Conservation (phyloP, 2,329 filamentous ascomycete species). For the Microthyrium microscopicum region DNA sequence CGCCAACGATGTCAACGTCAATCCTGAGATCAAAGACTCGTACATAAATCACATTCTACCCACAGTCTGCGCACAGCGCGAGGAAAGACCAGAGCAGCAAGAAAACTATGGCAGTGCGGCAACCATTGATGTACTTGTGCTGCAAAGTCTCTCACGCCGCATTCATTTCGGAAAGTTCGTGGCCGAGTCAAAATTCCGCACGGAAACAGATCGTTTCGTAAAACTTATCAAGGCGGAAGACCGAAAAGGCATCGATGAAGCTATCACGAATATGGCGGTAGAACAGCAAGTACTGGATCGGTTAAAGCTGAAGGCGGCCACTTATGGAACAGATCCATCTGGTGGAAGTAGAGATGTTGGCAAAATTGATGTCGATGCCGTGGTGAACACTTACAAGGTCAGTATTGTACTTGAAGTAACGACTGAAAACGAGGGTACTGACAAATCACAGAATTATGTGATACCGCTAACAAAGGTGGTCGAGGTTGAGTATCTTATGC, state of each 20-base stretch:
- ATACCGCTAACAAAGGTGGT: conserved; percentile 97
- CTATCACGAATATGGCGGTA: conserved; percentile 79
- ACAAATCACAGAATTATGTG: conserved; percentile 65
- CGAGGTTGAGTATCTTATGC: conserved; percentile 96
- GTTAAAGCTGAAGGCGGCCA: conserved; percentile 73
- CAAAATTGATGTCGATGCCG: conserved; percentile 87
- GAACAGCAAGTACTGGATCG: conserved; percentile 85
- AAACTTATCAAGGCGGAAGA: conserved; percentile 68
- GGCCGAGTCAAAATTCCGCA: conserved; percentile 83
- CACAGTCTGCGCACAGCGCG: conserved; percentile 59
- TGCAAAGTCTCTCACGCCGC: conserved; percentile 76
- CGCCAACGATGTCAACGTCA: conserved; percentile 78
- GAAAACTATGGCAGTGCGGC: conserved; percentile 94
- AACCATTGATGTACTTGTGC: conserved; percentile 74
- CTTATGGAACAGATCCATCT: conserved; percentile 82
- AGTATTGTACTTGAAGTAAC: conserved; percentile 9
- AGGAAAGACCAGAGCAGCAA: conserved; percentile 70
- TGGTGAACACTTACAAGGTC: conserved; percentile 68
- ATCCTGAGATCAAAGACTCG: conserved; percentile 66
- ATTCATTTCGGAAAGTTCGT: conserved; percentile 99
- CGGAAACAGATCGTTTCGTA: conserved; percentile 66
- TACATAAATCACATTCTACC: conserved; percentile 78
- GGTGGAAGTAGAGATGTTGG: conserved; percentile 37
- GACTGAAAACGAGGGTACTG: conserved; percentile 6
- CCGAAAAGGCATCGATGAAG: conserved; percentile 63